phyloP scores from a whole-genome alignment of 345 rosid species.

The Sisymbrium irio region DNA sequence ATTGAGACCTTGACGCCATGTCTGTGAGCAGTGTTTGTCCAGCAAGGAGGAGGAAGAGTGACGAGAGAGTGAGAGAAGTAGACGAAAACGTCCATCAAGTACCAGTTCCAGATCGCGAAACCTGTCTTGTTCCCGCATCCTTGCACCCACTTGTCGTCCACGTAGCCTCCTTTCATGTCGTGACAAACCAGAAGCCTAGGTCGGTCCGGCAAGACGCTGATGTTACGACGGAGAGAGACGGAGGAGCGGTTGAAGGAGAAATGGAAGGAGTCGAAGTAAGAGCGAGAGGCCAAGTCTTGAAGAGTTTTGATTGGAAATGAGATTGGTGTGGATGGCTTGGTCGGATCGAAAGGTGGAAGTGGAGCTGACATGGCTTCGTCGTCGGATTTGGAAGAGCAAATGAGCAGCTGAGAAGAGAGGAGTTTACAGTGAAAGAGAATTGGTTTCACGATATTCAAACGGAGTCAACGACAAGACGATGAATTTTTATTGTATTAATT shows the following conservation, averaged over 20 bases:
- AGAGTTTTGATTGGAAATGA: conserved; percentile 74
- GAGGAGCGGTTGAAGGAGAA: conserved; percentile 62
- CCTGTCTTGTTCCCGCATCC: conserved; percentile 61
- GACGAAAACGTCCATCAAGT: conserved; percentile 81
- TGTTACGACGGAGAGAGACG: conserved; percentile 43
- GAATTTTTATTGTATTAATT: too few species aligned
- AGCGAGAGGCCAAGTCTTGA: conserved; percentile 56
- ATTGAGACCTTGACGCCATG: conserved; percentile 75
- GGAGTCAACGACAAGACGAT: conserved; percentile 4
- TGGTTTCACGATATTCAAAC: neutral
- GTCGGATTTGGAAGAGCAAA: conserved; percentile 19
- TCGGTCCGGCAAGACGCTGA: conserved; percentile 36
- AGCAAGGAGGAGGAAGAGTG: conserved; percentile 85
- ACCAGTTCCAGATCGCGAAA: conserved; percentile 79
- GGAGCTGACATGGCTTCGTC: conserved; percentile 8
- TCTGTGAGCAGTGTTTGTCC: conserved; percentile 86
- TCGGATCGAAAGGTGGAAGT: conserved; percentile 47
- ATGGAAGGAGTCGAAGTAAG: conserved; percentile 75
- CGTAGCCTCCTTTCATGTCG: conserved; percentile 73
- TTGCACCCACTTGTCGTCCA: conserved; percentile 81
- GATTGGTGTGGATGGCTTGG: conserved; percentile 52
- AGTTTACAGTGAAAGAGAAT: conserved; percentile 1
- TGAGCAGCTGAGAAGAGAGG: neutral
- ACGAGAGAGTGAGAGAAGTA: conserved; percentile 72
- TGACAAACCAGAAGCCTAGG: conserved; percentile 74